phyloP scores from a whole-genome alignment of 2,329 filamentous ascomycete genomes.

The Scedosporium minutisporum region DNA sequence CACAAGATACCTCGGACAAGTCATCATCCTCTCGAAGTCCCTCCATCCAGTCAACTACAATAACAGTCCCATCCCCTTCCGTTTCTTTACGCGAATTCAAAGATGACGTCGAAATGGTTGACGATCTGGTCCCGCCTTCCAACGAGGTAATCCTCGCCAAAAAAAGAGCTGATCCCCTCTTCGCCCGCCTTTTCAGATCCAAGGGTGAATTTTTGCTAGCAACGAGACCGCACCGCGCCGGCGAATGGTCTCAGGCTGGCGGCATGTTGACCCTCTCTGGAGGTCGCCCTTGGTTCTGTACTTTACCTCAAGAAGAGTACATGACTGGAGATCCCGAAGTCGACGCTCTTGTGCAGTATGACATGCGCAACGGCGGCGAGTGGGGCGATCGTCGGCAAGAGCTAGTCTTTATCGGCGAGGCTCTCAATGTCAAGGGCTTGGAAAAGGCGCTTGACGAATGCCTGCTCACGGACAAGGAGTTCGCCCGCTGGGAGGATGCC shows the following conservation, averaged over 20 bases:
- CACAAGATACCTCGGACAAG: slow-evolving; percentile 13
- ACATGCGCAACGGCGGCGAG: slow-evolving; percentile 42
- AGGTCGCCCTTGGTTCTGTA: slow-evolving; percentile 50
- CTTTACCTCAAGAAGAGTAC: slow-evolving; percentile 41
- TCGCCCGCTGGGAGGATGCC: slow-evolving; percentile 39
- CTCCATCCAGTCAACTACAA: slow-evolving; percentile 9
- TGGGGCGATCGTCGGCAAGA: slow-evolving; percentile 66
- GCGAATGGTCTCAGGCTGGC: slow-evolving; percentile 55
- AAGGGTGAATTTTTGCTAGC: slow-evolving; percentile 54
- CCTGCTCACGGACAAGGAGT: slow-evolving; percentile 51
- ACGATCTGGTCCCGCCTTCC: slow-evolving; percentile 18
- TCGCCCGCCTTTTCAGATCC: slow-evolving; percentile 49
- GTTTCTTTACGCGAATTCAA: slow-evolving; percentile 3
- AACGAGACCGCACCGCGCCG: slow-evolving; percentile 42
- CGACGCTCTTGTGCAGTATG: slow-evolving; percentile 36
- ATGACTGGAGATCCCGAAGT: slow-evolving; percentile 36
- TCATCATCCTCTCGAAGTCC: slow-evolving; percentile 2
- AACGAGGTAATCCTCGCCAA: slow-evolving; percentile 40
- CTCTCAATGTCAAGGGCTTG: slow-evolving; percentile 42
- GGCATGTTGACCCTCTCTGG: slow-evolving; percentile 53
- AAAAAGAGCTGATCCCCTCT: slow-evolving; percentile 43
- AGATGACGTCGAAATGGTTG: slow-evolving; percentile 10
- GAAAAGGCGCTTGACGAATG: slow-evolving; percentile 48
- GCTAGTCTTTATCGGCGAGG: slow-evolving; percentile 64
- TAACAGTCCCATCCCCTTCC: slow-evolving; percentile 9